Percentiles rank a stretch among this genome's conserved stretches.
phyloP scores from a whole-genome alignment of 192 early-diverging fungal species.

The Coemansia pectinata region DNA sequence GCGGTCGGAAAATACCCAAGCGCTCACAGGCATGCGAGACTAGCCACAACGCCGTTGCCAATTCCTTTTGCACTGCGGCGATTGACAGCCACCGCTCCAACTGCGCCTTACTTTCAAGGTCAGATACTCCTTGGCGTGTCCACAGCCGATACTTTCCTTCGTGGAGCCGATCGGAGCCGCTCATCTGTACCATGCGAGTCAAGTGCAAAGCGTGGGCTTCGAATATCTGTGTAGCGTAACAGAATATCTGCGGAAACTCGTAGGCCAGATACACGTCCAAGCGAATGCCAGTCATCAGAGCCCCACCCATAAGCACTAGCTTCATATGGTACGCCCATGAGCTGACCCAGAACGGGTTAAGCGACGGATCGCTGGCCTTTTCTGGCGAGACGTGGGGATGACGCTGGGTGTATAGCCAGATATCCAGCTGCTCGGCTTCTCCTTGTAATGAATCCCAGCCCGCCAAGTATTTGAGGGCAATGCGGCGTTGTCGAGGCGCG shows the following conservation, averaged over 20 bases:
- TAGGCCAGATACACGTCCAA: constrained; percentile 31
- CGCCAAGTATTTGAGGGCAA: constrained; percentile 30
- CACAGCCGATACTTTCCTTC: not conserved
- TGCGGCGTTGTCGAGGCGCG: constrained; percentile 29
- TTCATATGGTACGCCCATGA: constrained; percentile 54
- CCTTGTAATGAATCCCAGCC: constrained; percentile 45
- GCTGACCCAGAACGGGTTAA: constrained; percentile 44
- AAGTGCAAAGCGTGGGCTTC: constrained; percentile 36
- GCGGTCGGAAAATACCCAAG: constrained; percentile 23
- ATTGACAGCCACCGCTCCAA: constrained; percentile 19
- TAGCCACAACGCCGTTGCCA: constrained; percentile 42
- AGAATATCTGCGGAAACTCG: constrained; percentile 35
- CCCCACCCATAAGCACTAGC: constrained; percentile 28
- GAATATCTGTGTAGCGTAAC: constrained; percentile 30
- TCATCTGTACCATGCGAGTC: constrained; percentile 16
- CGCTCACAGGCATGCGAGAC: constrained; percentile 32
- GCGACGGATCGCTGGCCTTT: constrained; percentile 10
- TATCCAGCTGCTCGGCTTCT: constrained; percentile 45
- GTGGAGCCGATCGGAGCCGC: not conserved
- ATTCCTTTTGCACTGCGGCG: constrained; percentile 21
- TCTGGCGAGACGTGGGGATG: not conserved
- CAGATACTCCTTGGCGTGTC: not conserved
- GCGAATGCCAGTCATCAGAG: constrained; percentile 27
- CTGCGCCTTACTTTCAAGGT: constrained; percentile 10
- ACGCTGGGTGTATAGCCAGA: constrained; percentile 10